Evolutionary conservation across 345 rosid genomes (phyloP), one percentile per base, ranked within the genome.

Genomic region (Rhodamnia argentea): DNA sequence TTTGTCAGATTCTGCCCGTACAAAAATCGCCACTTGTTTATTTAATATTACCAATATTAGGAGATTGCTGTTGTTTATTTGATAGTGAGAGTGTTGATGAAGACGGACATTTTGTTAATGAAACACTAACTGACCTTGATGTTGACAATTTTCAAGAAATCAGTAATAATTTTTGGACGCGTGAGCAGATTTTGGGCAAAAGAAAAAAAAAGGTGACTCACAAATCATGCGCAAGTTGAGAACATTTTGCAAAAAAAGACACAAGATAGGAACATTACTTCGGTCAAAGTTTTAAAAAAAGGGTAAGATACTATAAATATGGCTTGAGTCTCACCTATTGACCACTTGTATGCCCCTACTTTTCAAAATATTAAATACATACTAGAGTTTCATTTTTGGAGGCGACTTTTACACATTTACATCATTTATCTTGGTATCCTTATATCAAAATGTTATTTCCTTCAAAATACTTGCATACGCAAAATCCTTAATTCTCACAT

Each of bases 1-100:
- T n/a, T n/a, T 11, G 32, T n/a, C 16, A 8, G 5, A n/a, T 13
- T 59, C 0, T 59, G 0, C 4, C 2, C 1, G 0, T 59, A 1
- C 1, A 13, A 59, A 59, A 59, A 13, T 59, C 0, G 1, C 4
- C 4, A 13, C 3, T 6, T 0, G 20, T 27, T n/a, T 60, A 9
- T 27, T 13, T 3, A 27, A 60, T 60, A 13, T 60, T 57, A 60
- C 27, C 9, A 0, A n/a, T 6, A 13, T 60, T n/a, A 60, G 4
- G 9, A 60, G 3, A 7, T 10, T 24, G 5, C 1, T 13, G 9
- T 60, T 27, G 4, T 14, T 64, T 29, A 6, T 55, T 1, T 14
- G 22, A 53, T 14, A 1, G 10, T 5, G 18, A 59, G 8, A n/a
- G 14, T 59, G 16, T 13, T n/a, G 37, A 59, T 59, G 32, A 59